Evolutionary conservation across 306 rosid genomes (phyloP), one percentile per base, ranked within the genome.

Genomic region (Prunus padus): DNA sequence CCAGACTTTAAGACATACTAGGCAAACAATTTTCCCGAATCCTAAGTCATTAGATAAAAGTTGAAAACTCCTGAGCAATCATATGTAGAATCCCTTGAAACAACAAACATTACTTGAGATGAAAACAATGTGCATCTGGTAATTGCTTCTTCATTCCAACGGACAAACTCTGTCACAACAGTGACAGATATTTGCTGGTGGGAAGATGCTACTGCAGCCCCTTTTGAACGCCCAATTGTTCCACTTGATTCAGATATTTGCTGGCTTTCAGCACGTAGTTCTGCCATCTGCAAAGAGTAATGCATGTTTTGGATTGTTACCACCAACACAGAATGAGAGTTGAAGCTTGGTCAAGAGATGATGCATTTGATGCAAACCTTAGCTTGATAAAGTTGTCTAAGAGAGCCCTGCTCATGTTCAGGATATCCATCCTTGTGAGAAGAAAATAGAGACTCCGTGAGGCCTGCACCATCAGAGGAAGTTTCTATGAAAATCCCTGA

Each of bases 61-160:
- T 61, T 30, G 60, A 30, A 40, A 56, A 44, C 12, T 30, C 52
- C 3, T 22, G 40, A 28, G 46, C 14, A 16, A 16, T 31, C 25
- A 67, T 23, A 30, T 12, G 50, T n/a, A 71, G 46, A 14, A 61
- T 54, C 47, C 45, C 76, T 79, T 63, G 75, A 31, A 57, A 12
- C 73, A 67, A 56, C 84, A 79, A 69, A 26, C 22, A 77, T 81
- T 86, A 92, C 99, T 88, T 92, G 99, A 78, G 98, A 84, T 74
- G 98, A 86, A 82, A 96, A 92, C 81, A 96, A 76, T 82, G 84
- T 88, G 91, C 99, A 96, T 89, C 98, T 84, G 76, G 97, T 61
- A 84, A 96, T 86, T 82, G 99, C 97, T 88, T 96, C 99, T 87
- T 96, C 99, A 84, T 96, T 96, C 99, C 99, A 96, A 23, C 96